Base-by-base conservation (phyloP, 768 basidiomycete genomes). In the Sarcomyxa edulis region DNA sequence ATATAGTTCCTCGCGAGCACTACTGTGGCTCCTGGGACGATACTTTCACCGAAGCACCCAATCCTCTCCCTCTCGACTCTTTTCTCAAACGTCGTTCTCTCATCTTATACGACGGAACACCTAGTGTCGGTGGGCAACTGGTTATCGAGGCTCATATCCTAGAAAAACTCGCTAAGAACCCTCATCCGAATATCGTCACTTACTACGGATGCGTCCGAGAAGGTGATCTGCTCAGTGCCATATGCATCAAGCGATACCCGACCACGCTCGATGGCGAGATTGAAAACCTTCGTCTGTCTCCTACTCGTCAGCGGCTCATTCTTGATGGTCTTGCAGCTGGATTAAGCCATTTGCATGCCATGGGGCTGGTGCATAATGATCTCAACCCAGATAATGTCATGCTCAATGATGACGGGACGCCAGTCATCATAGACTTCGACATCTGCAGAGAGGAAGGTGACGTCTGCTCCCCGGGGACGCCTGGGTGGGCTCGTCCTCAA, bases 371-470 rank as follows among this genome's bases (percentile, higher is more conserved):
- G 25, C 50, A 55, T 35, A 47, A 54, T 33, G 56, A 59, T 40
- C 44, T 57, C 26, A 55, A 50, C 27, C 54, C 50, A 7, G 28
- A 21, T 14, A 54, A 57, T 27, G 50, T 59, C 35, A 53, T 53
- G 52, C 40, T 57, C 8, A 44, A 51, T 29, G 49, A 47, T 5
- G 40, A 34, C n/a, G 52, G 49, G 7, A 22, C 27, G 31, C 32
- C 52, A 12, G 42, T 59, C 28, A 48, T 54, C 30, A 53, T 56
- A 29, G 54, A 57, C 33, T 57, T 59, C 24, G 48, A 52, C 38
- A 48, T 47, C 33, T 48, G 48, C 24, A 11, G n/a, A n/a, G n/a
- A n/a, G n/a, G n/a, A n/a, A n/a, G n/a, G n/a, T n/a, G n/a, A n/a
- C n/a, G n/a, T n/a, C n/a, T n/a, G n/a, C n/a, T n/a, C n/a, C n/a